Evolutionary conservation across 352 stramenopile genomes (phyloP), one percentile per base, ranked within the genome.

Genomic region (Phytophthora chlamydospora): DNA sequence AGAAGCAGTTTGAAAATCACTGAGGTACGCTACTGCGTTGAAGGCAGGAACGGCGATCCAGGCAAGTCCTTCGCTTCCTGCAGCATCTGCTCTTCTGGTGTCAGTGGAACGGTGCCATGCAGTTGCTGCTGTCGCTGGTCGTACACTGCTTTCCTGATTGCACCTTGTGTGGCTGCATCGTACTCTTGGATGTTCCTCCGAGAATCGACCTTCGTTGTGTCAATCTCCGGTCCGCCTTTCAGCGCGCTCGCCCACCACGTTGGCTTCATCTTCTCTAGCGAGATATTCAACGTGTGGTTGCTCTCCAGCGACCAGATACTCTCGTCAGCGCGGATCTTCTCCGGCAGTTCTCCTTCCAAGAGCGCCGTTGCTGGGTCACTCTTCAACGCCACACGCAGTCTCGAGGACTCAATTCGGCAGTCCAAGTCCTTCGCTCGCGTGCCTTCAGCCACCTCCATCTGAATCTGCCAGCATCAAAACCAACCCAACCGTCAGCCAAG

Each of bases 121-220:
- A 59, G 16, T 43, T 97, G 93, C 66, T 98, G 96, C 72, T 99
- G 96, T 36, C 91, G 80, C 71, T 98, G 89, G 54, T 97, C 86
- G 52, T 93, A 93, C 50, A 99, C 98, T 83, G 99, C 98, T 68
- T 99, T 99, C 67, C 99, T 96, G 41, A 99, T 98, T 8, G 97
- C 98, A 35, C 98, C 92, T 66, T 98, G 83, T 7, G 97, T 99
- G 43, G 97, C 95, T 9, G 89, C 91, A 74, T 99, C 97, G 57
- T 99, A 93, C 73, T 99, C 97, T 31, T 80, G 75, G 47, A 99
- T 98, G 17, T 80, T 94, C 62, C 96, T 97, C 73, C 98, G 97
- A 9, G 97, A 98, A 59, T 99, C 93, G 24, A 99, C 96, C 71
- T 98, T 91, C 24, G 78, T 95, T 33, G 98, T 98, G 80, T 99